phyloP scores from a whole-genome alignment of 768 basidiomycete species.

The Cyclocybe cylindracea region DNA sequence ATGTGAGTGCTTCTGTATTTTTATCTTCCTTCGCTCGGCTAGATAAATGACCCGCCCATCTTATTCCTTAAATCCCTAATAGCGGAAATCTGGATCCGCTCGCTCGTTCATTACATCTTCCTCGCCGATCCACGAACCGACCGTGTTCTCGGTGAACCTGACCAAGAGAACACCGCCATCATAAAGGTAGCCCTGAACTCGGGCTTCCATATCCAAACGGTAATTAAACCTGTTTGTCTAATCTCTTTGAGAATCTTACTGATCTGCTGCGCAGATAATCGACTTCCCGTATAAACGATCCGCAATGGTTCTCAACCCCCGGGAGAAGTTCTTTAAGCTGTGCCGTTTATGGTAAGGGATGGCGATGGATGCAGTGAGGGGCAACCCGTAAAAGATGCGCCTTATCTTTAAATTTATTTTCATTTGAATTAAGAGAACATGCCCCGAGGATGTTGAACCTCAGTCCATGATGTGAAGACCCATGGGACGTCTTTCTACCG shows the following conservation, averaged over 20 bases:
- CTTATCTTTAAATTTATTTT: too few relatives aligned
- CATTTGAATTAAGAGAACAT: too few relatives aligned
- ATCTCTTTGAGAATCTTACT: background rate
- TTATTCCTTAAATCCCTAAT: constrained; percentile 1
- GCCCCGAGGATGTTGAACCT: too few relatives aligned
- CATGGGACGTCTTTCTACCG: too few relatives aligned
- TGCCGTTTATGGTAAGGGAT: constrained; percentile 24
- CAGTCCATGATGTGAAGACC: too few relatives aligned
- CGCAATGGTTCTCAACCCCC: constrained; percentile 22
- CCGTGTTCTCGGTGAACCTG: constrained; percentile 44
- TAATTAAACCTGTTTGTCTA: constrained; percentile 10
- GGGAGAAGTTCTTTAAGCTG: constrained; percentile 33
- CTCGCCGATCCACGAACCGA: constrained; percentile 43
- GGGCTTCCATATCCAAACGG: constrained; percentile 26
- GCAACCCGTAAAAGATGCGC: too few relatives aligned
- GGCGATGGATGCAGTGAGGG: background rate
- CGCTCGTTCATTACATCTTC: constrained; percentile 43
- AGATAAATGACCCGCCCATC: background rate
- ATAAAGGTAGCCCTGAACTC: constrained; percentile 18
- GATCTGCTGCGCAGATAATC: constrained; percentile 19
- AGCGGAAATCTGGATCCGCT: constrained; percentile 37
- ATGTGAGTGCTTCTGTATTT: constrained; percentile 29
- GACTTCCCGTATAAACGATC: constrained; percentile 39
- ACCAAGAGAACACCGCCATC: constrained; percentile 27
- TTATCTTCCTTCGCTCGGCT: background rate